These are phyloP conservation scores for Biscutella laevigata DNA, from an alignment of 441 rosid species.

Conservation along the genomic window DNA sequence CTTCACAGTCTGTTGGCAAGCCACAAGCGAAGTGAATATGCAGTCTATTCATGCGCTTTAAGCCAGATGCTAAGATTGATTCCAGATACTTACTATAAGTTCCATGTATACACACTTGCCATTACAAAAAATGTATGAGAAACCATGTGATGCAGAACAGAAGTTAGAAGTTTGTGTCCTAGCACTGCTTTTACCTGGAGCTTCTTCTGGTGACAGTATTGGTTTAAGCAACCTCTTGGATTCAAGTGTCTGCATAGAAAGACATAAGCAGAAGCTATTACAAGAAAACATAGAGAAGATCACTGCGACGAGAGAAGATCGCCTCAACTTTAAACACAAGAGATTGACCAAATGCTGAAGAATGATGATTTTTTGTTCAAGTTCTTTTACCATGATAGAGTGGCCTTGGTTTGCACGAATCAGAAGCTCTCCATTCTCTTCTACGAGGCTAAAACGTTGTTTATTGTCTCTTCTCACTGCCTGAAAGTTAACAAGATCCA, in stretches of 20 bases:
- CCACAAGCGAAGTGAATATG: slow-evolving; percentile 86
- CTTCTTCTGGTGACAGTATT: slow-evolving; percentile 63
- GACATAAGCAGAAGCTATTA: slow-evolving; percentile 5
- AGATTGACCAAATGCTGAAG: neutral
- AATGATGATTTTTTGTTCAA: neutral
- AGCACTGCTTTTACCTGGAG: slow-evolving; percentile 37
- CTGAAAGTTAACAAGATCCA: slow-evolving; percentile 31
- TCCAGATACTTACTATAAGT: slow-evolving; percentile 65
- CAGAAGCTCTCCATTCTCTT: slow-evolving; percentile 64
- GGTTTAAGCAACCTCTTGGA: slow-evolving; percentile 65
- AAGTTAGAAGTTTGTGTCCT: neutral
- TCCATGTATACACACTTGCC: slow-evolving; percentile 81
- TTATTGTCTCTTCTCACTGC: slow-evolving; percentile 82
- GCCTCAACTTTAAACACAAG: neutral
- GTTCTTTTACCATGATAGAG: slow-evolving; percentile 46
- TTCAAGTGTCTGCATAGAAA: slow-evolving; percentile 52
- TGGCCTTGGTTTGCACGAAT: slow-evolving; percentile 97
- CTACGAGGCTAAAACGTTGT: slow-evolving; percentile 67
- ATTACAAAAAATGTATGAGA: neutral
- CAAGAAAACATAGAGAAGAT: slow-evolving; percentile 33
- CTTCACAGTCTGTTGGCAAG: slow-evolving; percentile 74
- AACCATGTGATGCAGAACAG: neutral
- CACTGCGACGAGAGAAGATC: no score
- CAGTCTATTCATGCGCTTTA: slow-evolving; percentile 70
- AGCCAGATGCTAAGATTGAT: slow-evolving; percentile 60